These are phyloP conservation scores for Gossypium davidsonii DNA, from an alignment of 441 rosid species.

Conservation along the genomic window DNA sequence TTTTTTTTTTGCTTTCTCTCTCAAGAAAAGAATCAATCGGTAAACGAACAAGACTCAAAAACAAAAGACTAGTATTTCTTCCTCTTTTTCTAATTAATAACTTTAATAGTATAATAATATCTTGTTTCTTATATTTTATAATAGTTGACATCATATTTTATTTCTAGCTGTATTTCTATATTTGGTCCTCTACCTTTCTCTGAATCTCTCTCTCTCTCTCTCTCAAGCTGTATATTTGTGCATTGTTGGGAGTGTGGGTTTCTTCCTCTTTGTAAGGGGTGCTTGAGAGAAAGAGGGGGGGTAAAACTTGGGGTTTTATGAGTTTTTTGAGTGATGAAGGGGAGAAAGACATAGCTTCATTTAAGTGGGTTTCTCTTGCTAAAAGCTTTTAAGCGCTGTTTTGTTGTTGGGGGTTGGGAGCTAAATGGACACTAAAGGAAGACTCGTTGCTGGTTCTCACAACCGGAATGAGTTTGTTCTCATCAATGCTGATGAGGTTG, in stretches of 20 bases:
- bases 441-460: slow-evolving; percentile 95
- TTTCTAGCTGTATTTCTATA: slow-evolving; percentile 6
- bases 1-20: background rate
- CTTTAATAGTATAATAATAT: background rate
- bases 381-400: slow-evolving; percentile 26
- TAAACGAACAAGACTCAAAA: slow-evolving; percentile 5
- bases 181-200: background rate
- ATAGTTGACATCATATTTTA: slow-evolving; percentile 10
- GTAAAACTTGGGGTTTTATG: slow-evolving; percentile 16
- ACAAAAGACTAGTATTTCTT: slow-evolving; percentile 2
- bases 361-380: slow-evolving; percentile 22
- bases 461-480: slow-evolving; percentile 90
- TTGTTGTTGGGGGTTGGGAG: slow-evolving; percentile 24
- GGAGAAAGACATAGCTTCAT: slow-evolving; percentile 13
- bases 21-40: slow-evolving; percentile 36
- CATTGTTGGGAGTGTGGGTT: slow-evolving; percentile 17
- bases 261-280: slow-evolving; percentile 19
- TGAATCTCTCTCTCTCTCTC: background rate
- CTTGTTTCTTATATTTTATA: background rate
- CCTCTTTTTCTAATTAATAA: background rate
- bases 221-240: slow-evolving; percentile 11
- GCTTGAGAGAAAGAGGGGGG: slow-evolving; percentile 1
- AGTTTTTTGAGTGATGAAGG: slow-evolving; percentile 20
- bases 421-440: slow-evolving; percentile 69
- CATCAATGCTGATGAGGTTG: slow-evolving; percentile 84